Evolutionary conservation across 2,329 filamentous ascomycete species (phyloP).

Genomic region (Alternaria sp.): DNA sequence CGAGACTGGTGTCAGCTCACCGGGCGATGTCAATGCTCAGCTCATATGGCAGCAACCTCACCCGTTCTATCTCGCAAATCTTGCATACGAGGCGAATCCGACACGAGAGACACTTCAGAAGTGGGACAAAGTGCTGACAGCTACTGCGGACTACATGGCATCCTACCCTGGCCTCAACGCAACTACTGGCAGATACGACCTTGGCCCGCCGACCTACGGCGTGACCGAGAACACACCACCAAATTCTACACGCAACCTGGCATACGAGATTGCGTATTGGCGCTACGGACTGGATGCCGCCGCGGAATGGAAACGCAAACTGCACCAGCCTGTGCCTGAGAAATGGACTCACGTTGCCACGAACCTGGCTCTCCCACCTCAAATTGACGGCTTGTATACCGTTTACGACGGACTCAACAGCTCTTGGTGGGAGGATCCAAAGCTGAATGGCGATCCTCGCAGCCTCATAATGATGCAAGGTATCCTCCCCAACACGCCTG

Average conservation of each 20-base stretch:
- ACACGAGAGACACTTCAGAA: conserved; percentile 54
- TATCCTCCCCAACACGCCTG: conserved; percentile 34
- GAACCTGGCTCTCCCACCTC: conserved; percentile 63
- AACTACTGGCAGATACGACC: conserved; percentile 60
- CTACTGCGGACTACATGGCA: conserved; percentile 66
- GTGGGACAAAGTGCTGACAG: conserved; percentile 63
- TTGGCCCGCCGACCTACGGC: conserved; percentile 59
- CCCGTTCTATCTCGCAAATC: conserved; percentile 65
- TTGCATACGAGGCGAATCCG: conserved; percentile 59
- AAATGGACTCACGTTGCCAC: conserved; percentile 60
- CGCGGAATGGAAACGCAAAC: conserved; percentile 60
- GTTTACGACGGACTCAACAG: conserved; percentile 61
- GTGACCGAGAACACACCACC: conserved; percentile 63
- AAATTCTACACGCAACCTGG: conserved; percentile 63
- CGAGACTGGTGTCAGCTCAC: conserved; percentile 58
- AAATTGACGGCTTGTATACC: conserved; percentile 59
- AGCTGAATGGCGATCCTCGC: conserved; percentile 36
- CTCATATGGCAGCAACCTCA: conserved; percentile 69
- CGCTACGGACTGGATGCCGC: conserved; percentile 65
- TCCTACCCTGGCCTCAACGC: conserved; percentile 63
- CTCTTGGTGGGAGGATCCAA: conserved; percentile 37
- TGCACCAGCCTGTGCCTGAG: conserved; percentile 52
- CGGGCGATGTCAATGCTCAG: conserved; percentile 67
- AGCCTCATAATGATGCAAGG: conserved; percentile 41
- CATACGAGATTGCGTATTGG: conserved; percentile 68